phyloP scores from a whole-genome alignment of 2,329 filamentous ascomycete species.

The Colletotrichum tabaci region DNA sequence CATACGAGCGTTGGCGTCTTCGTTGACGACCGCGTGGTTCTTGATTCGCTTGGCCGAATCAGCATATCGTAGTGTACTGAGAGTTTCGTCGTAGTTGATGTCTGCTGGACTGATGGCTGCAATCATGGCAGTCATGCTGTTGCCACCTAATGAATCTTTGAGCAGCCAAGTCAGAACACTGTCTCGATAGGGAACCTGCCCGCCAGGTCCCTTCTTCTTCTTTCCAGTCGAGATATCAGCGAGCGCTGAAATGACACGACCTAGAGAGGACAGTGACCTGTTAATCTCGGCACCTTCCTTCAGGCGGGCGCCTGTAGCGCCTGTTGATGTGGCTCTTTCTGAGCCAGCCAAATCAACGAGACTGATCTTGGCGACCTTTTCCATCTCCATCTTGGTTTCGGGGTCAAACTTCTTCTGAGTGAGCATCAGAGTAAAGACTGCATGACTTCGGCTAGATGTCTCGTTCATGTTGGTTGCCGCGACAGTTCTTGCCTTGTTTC shows the following conservation, averaged over 20 bases:
- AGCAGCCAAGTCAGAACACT: constrained; percentile 96
- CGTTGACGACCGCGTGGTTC: constrained; percentile 99
- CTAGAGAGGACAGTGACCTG: constrained; percentile 93
- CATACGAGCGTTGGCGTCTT: constrained; percentile 99
- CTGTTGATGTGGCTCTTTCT: constrained; percentile 96
- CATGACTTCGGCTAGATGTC: constrained; percentile 97
- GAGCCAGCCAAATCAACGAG: constrained; percentile 98
- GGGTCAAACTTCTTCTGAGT: constrained; percentile 93
- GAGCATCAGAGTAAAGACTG: constrained; percentile 95
- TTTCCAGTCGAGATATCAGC: constrained; percentile 91
- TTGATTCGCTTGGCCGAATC: constrained; percentile 99
- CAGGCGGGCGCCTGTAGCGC: constrained; percentile 92
- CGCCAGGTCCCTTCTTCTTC: constrained; percentile 81
- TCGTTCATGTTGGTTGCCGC: constrained; percentile 99
- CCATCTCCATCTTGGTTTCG: constrained; percentile 96
- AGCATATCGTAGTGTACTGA: constrained; percentile 95
- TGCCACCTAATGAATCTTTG: constrained; percentile 96
- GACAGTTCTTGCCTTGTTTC: constrained; percentile 98
- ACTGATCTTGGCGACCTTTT: constrained; percentile 98
- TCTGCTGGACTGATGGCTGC: constrained; percentile 98
- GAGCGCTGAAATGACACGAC: constrained; percentile 95
- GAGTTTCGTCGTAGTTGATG: constrained; percentile 98
- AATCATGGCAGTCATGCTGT: constrained; percentile 99
- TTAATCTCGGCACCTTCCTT: constrained; percentile 99
- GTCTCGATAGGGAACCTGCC: constrained; percentile 94